phyloP scores from a whole-genome alignment of 2,329 filamentous ascomycete genomes.

The Xylaria sp. region DNA sequence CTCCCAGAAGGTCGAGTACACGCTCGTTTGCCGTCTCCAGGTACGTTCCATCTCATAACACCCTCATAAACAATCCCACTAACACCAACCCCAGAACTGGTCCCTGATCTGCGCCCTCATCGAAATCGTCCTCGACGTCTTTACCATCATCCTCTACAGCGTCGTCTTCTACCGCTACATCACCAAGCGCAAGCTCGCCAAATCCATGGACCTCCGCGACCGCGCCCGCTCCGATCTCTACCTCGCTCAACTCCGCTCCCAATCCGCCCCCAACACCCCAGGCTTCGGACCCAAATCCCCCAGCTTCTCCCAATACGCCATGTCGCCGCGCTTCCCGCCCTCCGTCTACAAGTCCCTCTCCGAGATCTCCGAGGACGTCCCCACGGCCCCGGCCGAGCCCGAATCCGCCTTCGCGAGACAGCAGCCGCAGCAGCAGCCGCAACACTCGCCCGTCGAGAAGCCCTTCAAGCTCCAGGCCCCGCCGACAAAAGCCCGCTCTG shows the following conservation, averaged over 20 bases:
- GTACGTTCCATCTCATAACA: constrained; percentile 40
- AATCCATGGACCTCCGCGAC: constrained; percentile 95
- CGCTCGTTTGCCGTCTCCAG: constrained; percentile 83
- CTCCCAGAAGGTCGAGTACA: constrained; percentile 75
- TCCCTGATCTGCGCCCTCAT: constrained; percentile 94
- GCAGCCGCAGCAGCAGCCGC: too few relatives aligned
- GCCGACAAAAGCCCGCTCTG: constrained; percentile 69
- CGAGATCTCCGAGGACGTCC: constrained; percentile 46
- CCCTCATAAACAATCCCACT: background rate
- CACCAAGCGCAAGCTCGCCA: constrained; percentile 89
- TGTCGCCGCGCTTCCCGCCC: constrained; percentile 58
- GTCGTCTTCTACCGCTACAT: constrained; percentile 97
- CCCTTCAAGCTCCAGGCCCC: constrained; percentile 86
- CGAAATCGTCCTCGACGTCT: constrained; percentile 85
- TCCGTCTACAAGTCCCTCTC: constrained; percentile 48
- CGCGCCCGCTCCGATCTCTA: constrained; percentile 92
- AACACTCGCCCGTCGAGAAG: constrained; percentile 35
- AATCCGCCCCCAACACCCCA: constrained; percentile 92
- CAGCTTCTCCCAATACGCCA: constrained; percentile 47
- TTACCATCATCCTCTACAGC: constrained; percentile 88
- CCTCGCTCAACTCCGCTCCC: constrained; percentile 74
- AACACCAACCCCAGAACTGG: constrained; percentile 64
- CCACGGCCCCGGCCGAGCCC: constrained; percentile 50
- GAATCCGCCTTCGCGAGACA: constrained; percentile 52
- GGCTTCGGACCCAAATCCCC: constrained; percentile 71